Base-by-base conservation (phyloP, 192 early-diverging fungal species). In the Podila verticillata region DNA sequence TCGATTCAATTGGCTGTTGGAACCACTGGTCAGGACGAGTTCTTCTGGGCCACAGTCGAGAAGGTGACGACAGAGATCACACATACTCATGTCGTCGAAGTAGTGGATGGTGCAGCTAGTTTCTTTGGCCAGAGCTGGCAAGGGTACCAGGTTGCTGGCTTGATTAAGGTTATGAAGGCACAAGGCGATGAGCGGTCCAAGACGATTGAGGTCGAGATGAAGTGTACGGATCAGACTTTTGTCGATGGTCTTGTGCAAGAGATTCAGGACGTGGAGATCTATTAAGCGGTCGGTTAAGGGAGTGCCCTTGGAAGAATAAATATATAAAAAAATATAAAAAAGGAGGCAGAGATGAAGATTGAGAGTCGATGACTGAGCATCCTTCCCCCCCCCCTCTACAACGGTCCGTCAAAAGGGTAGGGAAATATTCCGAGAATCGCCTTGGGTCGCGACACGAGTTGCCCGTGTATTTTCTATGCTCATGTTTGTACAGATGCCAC, bases 111-210 rank as follows among this genome's bases (percentile, higher is more conserved):
- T 8, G 90, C 89, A 0, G 89, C 87, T 7, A 87, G 88, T 13
- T 83, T 91, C 36, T 91, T 90, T 71, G 90, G 87, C 19, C 83
- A 82, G 51, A 87, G 82, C 32, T 86, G 85, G 32, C 86, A 89
- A 54, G 87, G 85, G 7, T 82, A 83, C 57, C 86, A 89, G 62
- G 74, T 89, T 24, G 90, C 87, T 0, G 90, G 87, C 22, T 61
- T 91, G 57, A 74, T 89, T 63, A 91, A 91, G 66, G 61, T 71
- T 26, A 56, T 58, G 74, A 86, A 64, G 57, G 48, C 29, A 30
- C 24, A 35, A 3, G 31, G 19, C 30, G 49, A 13, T 24, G 48
- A 51, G 15, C 39, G 34, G 26, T 82, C 69, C 35, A 72, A 54
- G 28, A 73, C 80, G 7, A 72, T 89, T n/a, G 83, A 75, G 20